Conservation (phyloP, 352 stramenopile genomes). For the Albugo laibachii region DNA sequence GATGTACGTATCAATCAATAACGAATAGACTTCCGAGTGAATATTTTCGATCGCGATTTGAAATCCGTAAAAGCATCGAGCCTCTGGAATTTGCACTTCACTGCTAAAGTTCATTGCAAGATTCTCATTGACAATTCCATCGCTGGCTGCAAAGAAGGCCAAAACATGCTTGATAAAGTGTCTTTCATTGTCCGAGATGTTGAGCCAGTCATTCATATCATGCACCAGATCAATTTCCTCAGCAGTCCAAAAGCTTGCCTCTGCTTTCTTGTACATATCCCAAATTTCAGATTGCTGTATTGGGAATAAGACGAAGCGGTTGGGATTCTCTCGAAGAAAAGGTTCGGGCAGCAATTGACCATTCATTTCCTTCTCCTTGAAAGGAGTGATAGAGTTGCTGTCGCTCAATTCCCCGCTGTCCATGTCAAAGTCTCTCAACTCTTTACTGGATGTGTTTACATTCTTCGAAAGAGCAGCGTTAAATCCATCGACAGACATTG, state of each 20-base stretch:
- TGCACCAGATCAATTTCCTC: constrained; percentile 95
- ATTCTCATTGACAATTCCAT: constrained; percentile 99
- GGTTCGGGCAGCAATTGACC: constrained; percentile 79
- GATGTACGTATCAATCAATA: constrained; percentile 99
- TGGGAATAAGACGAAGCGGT: constrained; percentile 95
- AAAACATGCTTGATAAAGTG: constrained; percentile 97
- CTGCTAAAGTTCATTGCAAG: constrained; percentile 96
- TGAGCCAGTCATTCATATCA: constrained; percentile 90
- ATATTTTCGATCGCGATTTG: constrained; percentile 99
- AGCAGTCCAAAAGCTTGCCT: constrained; percentile 98
- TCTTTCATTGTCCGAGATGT: constrained; percentile 89
- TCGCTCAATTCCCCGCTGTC: no score
- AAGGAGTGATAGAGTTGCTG: constrained; percentile 31
- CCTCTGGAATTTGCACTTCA: constrained; percentile 93
- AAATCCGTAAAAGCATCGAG: constrained; percentile 98
- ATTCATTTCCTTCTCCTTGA: constrained; percentile 74
- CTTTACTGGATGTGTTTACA: no score
- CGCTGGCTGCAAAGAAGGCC: constrained; percentile 96
- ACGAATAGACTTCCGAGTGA: constrained; percentile 97
- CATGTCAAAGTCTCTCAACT: no score
- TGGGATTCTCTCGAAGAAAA: constrained; percentile 89
- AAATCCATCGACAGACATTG: no score
- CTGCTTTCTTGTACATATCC: constrained; percentile 99
- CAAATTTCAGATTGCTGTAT: constrained; percentile 96
- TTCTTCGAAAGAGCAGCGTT: no score